Conservation (phyloP, 2,329 filamentous ascomycete species). For the Aspergillus novoparasiticus region DNA sequence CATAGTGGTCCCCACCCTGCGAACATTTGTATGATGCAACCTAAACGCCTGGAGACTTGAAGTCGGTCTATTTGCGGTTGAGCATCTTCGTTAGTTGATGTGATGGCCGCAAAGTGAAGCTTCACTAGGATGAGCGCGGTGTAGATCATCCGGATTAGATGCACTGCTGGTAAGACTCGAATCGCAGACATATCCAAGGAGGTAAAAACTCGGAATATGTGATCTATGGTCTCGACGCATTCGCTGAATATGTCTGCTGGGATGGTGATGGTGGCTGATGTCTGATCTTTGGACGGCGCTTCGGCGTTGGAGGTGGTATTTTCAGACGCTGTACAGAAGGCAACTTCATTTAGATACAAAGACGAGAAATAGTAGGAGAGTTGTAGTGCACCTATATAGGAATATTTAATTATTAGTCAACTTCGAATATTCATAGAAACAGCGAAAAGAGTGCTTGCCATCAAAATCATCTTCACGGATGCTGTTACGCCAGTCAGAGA, state of each 20-base stretch:
- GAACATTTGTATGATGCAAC: background rate
- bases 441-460: background rate
- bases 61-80: background rate
- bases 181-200: conserved; percentile 8
- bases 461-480: background rate
- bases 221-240: background rate
- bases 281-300: background rate
- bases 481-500: background rate
- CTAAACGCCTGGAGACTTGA: background rate
- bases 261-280: background rate
- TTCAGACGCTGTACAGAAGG: background rate
- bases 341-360: conserved; percentile 7
- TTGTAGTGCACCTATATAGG: background rate
- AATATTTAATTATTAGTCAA: background rate
- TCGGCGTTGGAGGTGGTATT: background rate
- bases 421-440: background rate
- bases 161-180: background rate
- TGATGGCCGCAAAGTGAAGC: background rate
- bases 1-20: conserved; percentile 5
- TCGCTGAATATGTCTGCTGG: background rate
- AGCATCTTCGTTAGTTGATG: background rate
- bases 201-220: conserved; percentile 3
- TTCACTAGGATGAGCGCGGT: conserved; percentile 4
- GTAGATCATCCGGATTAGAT: conserved; percentile 9
- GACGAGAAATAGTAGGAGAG: conserved; percentile 9